Evolutionary conservation across 2,329 filamentous ascomycete species (phyloP), one percentile per base, ranked within the genome.

Genomic region (Bipolaris oryzae): DNA sequence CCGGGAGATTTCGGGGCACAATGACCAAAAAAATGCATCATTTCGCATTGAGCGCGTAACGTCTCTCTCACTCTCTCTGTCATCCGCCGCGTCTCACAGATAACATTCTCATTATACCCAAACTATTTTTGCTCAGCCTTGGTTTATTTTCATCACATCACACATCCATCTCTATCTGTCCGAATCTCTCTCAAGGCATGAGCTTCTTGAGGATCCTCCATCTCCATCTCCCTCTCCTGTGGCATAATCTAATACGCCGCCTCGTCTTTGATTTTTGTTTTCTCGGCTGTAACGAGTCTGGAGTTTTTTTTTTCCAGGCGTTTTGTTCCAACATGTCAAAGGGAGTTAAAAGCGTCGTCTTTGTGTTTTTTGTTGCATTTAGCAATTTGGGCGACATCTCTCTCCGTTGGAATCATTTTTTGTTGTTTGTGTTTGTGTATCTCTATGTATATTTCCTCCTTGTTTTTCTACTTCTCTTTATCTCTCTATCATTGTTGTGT

Each of bases 1-100:
- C 79, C 79, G 1, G 72, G 75, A 57, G 76, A 80, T 61, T 81
- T 80, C 62, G 61, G 59, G 15, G 56, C 34, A 25, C 53, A 59
- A 39, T 61, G 50, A 39, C 25, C 34, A 41, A 25, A 6, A 2
- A 34, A 28, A n/a, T 41, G 28, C 37, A 42, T 38, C 23, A 39
- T 20, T 39, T 43, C 21, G 35, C 21, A 38, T 48, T 33, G 25
- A 43, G 41, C 41, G 25, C 20, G 18, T 37, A 37, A 35, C 13
- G 23, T 25, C 21, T 31, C 25, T 38, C 25, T 20, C 25, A n/a
- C n/a, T n/a, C n/a, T 25, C 38, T 25, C 28, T 45, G 23, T 44
- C 23, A 41, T 48, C 25, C 39, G 46, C 38, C 39, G 44, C 55
- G n/a, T 31, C 35, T 46, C 42, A 20, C 16, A 33, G 4, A 39